These are phyloP conservation scores for Corynascus novoguineensis DNA, from an alignment of 495 filamentous ascomycete genomes.

Conservation along the genomic window DNA sequence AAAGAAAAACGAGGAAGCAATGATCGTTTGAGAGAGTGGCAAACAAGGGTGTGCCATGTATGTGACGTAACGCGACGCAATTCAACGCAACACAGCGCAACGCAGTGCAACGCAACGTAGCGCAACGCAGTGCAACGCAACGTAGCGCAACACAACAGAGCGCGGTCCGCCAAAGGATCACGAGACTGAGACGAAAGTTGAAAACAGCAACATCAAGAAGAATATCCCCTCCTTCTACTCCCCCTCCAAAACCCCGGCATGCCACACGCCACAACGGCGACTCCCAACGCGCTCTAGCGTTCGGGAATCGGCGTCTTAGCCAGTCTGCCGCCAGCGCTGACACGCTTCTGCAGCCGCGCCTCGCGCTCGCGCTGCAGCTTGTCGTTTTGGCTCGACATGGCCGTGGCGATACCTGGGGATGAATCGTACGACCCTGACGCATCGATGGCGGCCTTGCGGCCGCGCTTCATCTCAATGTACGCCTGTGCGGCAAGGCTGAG, in stretches of 20 bases:
- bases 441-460: constrained; percentile 40
- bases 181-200: no score
- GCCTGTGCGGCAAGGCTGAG: constrained; percentile 62
- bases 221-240: neutral
- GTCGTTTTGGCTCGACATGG: constrained; percentile 28
- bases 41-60: no score
- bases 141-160: neutral
- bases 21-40: no score
- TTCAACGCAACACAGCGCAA: neutral
- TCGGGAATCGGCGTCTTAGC: constrained; percentile 55
- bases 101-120: neutral
- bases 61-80: no score
- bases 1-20: neutral
- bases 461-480: constrained; percentile 79
- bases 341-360: constrained; percentile 54
- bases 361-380: constrained; percentile 48
- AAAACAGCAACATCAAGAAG: no score
- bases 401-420: neutral
- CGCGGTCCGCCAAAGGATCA: no score
- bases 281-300: constrained; percentile 37
- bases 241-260: constrained; percentile 17
- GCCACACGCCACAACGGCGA: constrained; percentile 22
- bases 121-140: no score
- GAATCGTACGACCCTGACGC: constrained; percentile 29
- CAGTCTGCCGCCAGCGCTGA: constrained; percentile 55